A percentile compares a stretch with the other conserved stretches of the same genome.
phyloP scores from a whole-genome alignment of 495 filamentous ascomycete species.

The Trichoderma reesei region DNA sequence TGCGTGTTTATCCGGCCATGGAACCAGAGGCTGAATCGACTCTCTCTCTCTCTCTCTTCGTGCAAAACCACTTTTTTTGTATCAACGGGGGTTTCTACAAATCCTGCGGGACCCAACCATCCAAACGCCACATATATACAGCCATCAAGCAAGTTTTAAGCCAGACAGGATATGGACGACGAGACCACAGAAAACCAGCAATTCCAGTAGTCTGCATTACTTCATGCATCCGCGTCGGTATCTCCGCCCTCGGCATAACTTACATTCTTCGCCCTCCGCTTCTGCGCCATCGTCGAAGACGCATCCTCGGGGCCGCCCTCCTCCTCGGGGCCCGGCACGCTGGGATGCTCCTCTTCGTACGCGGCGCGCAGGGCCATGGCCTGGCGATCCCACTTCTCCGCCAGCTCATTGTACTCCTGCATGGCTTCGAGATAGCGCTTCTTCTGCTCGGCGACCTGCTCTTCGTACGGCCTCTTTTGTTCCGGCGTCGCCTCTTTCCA shows the following conservation, averaged over 20 bases:
- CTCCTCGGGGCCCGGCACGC: conserved; percentile 12
- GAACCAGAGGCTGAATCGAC: too few species aligned
- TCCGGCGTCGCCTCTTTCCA: conserved; percentile 70
- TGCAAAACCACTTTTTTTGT: not conserved
- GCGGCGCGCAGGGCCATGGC: conserved; percentile 48
- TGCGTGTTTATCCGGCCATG: too few species aligned
- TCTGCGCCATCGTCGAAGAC: conserved; percentile 15
- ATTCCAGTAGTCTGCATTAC: not conserved
- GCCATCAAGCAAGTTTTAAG: not conserved
- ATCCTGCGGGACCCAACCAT: not conserved
- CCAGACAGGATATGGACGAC: not conserved
- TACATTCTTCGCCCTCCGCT: conserved; percentile 18
- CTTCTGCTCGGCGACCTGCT: conserved; percentile 59
- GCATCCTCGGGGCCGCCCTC: not conserved
- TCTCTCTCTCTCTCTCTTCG: not conserved
- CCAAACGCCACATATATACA: not conserved
- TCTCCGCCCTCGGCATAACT: conserved; percentile 33
- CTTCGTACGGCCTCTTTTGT: conserved; percentile 63
- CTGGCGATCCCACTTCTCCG: conserved; percentile 60
- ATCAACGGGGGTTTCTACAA: not conserved
- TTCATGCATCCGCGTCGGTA: conserved; percentile 15
- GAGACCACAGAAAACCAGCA: too few species aligned
- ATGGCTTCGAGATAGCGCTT: conserved; percentile 47
- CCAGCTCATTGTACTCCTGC: conserved; percentile 46
- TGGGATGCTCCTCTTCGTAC: conserved; percentile 55